These are phyloP conservation scores for Scolecobasidium constrictum DNA, from an alignment of 2,329 filamentous ascomycete species.

Conservation along the genomic window DNA sequence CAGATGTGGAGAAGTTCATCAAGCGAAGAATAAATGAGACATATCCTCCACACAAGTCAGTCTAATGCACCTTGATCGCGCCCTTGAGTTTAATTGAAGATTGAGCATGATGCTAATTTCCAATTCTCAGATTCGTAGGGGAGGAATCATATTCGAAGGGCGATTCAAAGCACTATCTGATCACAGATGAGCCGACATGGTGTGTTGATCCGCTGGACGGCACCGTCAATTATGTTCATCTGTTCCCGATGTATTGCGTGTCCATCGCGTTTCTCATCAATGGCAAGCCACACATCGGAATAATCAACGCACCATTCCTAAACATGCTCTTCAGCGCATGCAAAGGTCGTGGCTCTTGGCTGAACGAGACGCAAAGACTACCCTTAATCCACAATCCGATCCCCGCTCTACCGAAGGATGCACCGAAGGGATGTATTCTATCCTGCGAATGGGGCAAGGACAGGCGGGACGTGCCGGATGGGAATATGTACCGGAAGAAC, in stretches of 20 bases:
- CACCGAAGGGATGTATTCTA: conserved; percentile 60
- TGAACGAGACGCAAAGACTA: conserved; percentile 52
- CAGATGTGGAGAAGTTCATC: conserved; percentile 64
- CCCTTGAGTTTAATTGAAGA: too few relatives aligned
- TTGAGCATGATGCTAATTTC: too few relatives aligned
- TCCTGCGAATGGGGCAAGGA: conserved; percentile 76
- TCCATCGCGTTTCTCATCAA: conserved; percentile 59
- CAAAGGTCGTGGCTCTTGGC: conserved; percentile 54
- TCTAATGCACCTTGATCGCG: conserved; percentile 11
- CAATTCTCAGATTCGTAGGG: conserved; percentile 54
- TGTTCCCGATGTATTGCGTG: conserved; percentile 74
- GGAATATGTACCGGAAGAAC: conserved; percentile 61
- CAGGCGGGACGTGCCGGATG: conserved; percentile 51
- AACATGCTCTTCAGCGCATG: conserved; percentile 60
- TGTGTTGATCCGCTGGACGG: conserved; percentile 66
- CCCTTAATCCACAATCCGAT: conserved; percentile 53
- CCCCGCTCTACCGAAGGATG: conserved; percentile 50
- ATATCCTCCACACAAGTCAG: conserved; percentile 58
- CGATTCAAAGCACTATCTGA: conserved; percentile 55
- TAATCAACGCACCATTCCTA: conserved; percentile 62
- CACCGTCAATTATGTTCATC: conserved; percentile 71
- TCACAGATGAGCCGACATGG: conserved; percentile 57
- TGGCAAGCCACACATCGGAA: conserved; percentile 52
- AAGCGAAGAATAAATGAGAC: conserved; percentile 44
- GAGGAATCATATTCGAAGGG: conserved; percentile 67